Conservation (phyloP, 139 green algal genomes). For the Mesostigma viride region DNA sequence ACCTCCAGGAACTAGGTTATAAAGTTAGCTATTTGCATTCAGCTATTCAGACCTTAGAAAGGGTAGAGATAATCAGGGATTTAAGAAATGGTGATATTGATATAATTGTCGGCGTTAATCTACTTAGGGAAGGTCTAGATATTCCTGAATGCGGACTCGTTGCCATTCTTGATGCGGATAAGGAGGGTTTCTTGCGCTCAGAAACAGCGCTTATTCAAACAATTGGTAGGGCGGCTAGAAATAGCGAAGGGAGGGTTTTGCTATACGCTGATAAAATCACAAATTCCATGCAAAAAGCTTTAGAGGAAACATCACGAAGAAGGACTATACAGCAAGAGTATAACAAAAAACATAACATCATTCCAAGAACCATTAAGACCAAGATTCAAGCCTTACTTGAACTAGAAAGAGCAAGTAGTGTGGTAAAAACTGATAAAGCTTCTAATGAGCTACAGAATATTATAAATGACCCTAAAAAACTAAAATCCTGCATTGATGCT, state of each 20-base stretch:
- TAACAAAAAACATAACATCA: constrained; percentile 14
- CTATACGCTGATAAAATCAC: constrained; percentile 28
- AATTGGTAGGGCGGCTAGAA: constrained; percentile 21
- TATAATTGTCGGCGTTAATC: constrained; percentile 26
- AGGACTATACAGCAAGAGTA: constrained; percentile 12
- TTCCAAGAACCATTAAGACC: background rate
- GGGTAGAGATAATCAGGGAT: constrained; percentile 14
- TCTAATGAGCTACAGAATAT: background rate
- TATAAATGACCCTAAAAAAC: background rate
- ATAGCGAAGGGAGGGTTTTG: constrained; percentile 12
- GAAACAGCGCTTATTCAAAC: constrained; percentile 25
- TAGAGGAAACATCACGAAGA: constrained; percentile 17
- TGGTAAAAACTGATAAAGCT: no score
- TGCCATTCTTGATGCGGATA: constrained; percentile 27
- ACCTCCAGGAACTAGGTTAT: constrained; percentile 7
- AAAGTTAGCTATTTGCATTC: constrained; percentile 19
- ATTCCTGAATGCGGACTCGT: constrained; percentile 23
- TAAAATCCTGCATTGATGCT: background rate
- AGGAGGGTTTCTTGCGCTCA: constrained; percentile 23
- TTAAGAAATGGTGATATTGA: constrained; percentile 17
- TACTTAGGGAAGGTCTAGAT: constrained; percentile 32
- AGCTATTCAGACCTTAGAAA: constrained; percentile 17
- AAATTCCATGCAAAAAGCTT: constrained; percentile 10
- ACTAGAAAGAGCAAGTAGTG: background rate
- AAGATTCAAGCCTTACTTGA: background rate